Evolutionary conservation across 2,329 filamentous ascomycete species (phyloP).

Genomic region (Ophiocordyceps camponoti-rufipedis): DNA sequence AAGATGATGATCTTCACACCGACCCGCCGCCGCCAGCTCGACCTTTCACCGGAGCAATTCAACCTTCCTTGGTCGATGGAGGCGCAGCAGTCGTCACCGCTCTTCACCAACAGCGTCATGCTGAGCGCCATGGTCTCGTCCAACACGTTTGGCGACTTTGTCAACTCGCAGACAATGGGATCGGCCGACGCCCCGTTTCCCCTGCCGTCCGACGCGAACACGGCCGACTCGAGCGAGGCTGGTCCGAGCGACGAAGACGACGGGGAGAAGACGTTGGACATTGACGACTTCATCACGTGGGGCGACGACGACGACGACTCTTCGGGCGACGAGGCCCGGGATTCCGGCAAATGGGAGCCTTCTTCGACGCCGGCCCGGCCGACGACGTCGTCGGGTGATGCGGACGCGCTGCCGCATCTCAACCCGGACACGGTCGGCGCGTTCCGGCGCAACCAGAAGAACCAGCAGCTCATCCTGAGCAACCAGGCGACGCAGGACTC

Average conservation of each 20-base stretch:
- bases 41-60: slow-evolving; percentile 36
- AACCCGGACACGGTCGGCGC: slow-evolving; percentile 53
- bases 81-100: slow-evolving; percentile 26
- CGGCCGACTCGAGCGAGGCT: slow-evolving; percentile 28
- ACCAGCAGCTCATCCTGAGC: slow-evolving; percentile 40
- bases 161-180: slow-evolving; percentile 49
- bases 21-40: slow-evolving; percentile 26
- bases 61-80: slow-evolving; percentile 26
- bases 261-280: slow-evolving; percentile 42
- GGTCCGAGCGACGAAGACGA: slow-evolving; percentile 34
- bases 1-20: slow-evolving; percentile 49
- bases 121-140: slow-evolving; percentile 51
- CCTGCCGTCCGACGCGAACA: slow-evolving; percentile 40
- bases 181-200: slow-evolving; percentile 63
- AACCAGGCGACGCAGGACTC: slow-evolving; percentile 44
- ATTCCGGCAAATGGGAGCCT: slow-evolving; percentile 28
- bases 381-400: slow-evolving; percentile 28
- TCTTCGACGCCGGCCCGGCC: slow-evolving; percentile 33
- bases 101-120: slow-evolving; percentile 59
- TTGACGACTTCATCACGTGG: slow-evolving; percentile 59
- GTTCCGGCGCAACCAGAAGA: slow-evolving; percentile 53
- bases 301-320: slow-evolving; percentile 36
- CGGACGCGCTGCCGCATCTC: slow-evolving; percentile 37
- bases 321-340: slow-evolving; percentile 37
- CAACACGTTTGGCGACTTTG: slow-evolving; percentile 35